A percentile compares a stretch with the other conserved stretches of the same genome.
These are phyloP conservation scores for Pythium dissotocum DNA, from an alignment of 352 stramenopile genomes.

Conservation along the genomic window DNA sequence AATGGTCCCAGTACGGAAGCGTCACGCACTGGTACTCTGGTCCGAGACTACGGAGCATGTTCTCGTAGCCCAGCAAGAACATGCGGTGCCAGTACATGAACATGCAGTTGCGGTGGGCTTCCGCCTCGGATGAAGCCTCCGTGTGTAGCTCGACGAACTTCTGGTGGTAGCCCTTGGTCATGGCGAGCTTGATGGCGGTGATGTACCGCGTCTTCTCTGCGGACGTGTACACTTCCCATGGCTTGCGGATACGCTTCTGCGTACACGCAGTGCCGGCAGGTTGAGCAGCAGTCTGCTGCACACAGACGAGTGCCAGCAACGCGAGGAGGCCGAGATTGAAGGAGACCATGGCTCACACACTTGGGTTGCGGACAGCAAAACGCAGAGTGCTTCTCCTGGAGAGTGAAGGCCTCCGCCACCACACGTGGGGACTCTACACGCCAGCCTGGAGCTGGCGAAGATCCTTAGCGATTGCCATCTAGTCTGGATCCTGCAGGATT, in stretches of 20 bases:
- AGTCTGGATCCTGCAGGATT: too few relatives aligned
- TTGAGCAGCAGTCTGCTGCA: background rate
- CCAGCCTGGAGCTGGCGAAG: too few relatives aligned
- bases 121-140: constrained; percentile 16
- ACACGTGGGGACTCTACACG: too few relatives aligned
- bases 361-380: too few relatives aligned
- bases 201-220: constrained; percentile 31
- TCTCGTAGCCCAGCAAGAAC: constrained; percentile 31
- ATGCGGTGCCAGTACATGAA: constrained; percentile 39
- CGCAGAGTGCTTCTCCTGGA: too few relatives aligned
- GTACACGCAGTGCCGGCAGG: constrained; percentile 19
- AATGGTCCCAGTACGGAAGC: constrained; percentile 32
- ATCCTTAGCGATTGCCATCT: too few relatives aligned
- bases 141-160: constrained; percentile 37
- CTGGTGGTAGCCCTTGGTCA: constrained; percentile 31
- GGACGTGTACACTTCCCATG: constrained; percentile 26
- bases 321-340: too few relatives aligned
- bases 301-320: too few relatives aligned
- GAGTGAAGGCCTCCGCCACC: too few relatives aligned
- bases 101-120: constrained; percentile 30
- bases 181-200: constrained; percentile 21
- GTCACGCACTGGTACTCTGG: constrained; percentile 27
- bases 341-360: too few relatives aligned
- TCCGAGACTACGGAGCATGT: constrained; percentile 31
- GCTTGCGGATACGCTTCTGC: constrained; percentile 24